Evolutionary conservation across 208 protist species (phyloP).

Genomic region (Trichomonas tenax): DNA sequence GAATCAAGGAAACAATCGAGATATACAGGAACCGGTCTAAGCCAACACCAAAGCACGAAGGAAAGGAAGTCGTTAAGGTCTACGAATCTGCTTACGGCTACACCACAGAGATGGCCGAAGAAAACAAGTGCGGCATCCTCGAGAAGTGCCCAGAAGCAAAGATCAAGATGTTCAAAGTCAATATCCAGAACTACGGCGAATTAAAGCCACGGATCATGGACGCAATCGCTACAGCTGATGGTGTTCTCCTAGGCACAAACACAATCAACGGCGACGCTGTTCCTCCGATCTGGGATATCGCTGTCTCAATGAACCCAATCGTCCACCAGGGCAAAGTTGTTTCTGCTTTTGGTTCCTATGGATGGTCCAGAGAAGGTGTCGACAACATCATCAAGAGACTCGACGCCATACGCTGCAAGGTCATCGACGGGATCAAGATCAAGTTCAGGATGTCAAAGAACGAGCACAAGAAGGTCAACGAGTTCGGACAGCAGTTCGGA

Average conservation of each 20-base stretch:
- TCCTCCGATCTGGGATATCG: background rate
- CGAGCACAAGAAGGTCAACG: background rate
- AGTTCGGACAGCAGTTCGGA: background rate
- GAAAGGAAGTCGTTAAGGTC: background rate
- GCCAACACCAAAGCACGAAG: background rate
- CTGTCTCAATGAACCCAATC: background rate
- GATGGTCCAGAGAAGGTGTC: background rate
- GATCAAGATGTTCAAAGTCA: background rate
- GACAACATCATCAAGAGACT: background rate
- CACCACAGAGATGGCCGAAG: background rate
- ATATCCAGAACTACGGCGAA: background rate
- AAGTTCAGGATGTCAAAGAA: background rate
- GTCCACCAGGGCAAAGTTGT: background rate
- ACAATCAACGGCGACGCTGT: constrained; percentile 7
- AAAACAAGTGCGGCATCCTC: background rate
- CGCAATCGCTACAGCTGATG: background rate
- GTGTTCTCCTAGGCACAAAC: background rate
- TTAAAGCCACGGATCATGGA: background rate
- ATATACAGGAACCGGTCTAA: background rate
- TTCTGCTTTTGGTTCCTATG: background rate
- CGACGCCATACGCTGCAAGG: background rate
- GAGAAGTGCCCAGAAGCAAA: background rate
- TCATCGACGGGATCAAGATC: background rate
- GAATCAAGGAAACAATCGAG: background rate
- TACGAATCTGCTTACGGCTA: background rate